These are phyloP conservation scores for Endoconidiophora polonica DNA, from an alignment of 2,329 filamentous ascomycete genomes.

Conservation along the genomic window DNA sequence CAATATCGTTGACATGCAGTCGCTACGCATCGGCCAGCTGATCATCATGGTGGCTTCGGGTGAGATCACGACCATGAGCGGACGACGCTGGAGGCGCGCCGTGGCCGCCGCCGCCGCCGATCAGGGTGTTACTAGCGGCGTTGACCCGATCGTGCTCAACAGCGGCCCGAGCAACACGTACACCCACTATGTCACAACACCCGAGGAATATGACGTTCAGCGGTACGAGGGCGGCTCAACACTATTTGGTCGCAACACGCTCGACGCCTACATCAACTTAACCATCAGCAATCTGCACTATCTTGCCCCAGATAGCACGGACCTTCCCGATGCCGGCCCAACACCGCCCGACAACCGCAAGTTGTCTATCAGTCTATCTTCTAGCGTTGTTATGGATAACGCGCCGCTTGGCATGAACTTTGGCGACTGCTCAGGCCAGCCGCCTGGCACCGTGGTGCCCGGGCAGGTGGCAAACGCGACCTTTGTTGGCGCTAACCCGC, in stretches of 20 bases:
- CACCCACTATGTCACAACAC: constrained; percentile 28
- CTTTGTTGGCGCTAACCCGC: constrained; percentile 75
- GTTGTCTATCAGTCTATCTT: constrained; percentile 59
- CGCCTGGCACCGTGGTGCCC: constrained; percentile 23
- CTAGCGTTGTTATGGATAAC: constrained; percentile 57
- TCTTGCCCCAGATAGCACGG: constrained; percentile 32
- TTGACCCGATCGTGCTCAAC: constrained; percentile 54
- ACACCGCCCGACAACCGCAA: constrained; percentile 65
- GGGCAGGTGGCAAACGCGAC: constrained; percentile 46
- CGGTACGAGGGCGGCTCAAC: constrained; percentile 86
- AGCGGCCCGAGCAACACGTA: constrained; percentile 83
- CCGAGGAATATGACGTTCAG: constrained; percentile 37
- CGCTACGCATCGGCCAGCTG: constrained; percentile 67
- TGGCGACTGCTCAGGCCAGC: constrained; percentile 45
- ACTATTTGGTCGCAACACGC: constrained; percentile 65
- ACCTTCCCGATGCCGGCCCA: constrained; percentile 29
- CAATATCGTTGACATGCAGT: constrained; percentile 77
- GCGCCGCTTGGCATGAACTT: constrained; percentile 49
- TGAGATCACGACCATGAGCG: constrained; percentile 84
- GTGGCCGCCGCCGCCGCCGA: constrained; percentile 34
- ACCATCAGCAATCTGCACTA: constrained; percentile 54
- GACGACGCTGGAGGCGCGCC: constrained; percentile 66
- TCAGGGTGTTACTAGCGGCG: constrained; percentile 22
- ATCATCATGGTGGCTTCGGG: constrained; percentile 73
- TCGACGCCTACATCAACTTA: constrained; percentile 75